Conservation (phyloP, 2,329 filamentous ascomycete species). For the Incumbomyces delicatus region DNA sequence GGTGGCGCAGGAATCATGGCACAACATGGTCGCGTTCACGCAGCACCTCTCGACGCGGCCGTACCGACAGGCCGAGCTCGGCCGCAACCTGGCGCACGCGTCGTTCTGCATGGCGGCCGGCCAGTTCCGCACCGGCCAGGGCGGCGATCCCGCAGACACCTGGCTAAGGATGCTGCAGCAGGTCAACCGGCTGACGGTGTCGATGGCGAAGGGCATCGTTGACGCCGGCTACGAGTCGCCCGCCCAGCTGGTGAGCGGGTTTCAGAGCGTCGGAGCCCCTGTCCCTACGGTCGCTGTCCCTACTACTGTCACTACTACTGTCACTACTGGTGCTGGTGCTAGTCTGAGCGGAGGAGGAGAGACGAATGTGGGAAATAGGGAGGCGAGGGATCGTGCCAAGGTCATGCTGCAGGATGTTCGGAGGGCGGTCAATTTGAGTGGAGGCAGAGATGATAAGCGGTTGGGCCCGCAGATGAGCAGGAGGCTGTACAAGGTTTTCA, state of each 20-base stretch:
- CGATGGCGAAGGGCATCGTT: conserved; percentile 61
- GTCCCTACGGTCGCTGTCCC: no score
- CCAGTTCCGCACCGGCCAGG: conserved; percentile 62
- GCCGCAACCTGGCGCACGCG: conserved; percentile 40
- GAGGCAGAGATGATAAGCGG: conserved; percentile 34
- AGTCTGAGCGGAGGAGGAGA: not conserved
- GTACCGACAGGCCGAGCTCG: conserved; percentile 46
- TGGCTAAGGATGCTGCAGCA: conserved; percentile 69
- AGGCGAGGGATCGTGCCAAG: conserved; percentile 40
- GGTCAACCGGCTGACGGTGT: conserved; percentile 59
- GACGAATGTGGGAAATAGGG: not conserved
- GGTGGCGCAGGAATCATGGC: conserved; percentile 48
- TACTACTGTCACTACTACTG: no score
- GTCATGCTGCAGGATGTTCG: conserved; percentile 51
- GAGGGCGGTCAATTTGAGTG: conserved; percentile 41
- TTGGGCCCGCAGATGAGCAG: conserved; percentile 40
- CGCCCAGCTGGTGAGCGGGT: conserved; percentile 46
- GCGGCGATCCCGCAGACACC: conserved; percentile 50
- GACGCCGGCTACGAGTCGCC: conserved; percentile 49
- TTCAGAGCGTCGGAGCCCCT: conserved; percentile 39
- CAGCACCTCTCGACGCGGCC: conserved; percentile 69
- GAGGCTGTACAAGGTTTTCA: conserved; percentile 41
- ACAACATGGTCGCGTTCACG: conserved; percentile 65
- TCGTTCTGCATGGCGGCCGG: conserved; percentile 72
- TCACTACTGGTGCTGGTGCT: no score